Evolutionary conservation across 768 basidiomycete species (phyloP), one percentile per base, ranked within the genome.

Genomic region (Lanmaoa rubissima): DNA sequence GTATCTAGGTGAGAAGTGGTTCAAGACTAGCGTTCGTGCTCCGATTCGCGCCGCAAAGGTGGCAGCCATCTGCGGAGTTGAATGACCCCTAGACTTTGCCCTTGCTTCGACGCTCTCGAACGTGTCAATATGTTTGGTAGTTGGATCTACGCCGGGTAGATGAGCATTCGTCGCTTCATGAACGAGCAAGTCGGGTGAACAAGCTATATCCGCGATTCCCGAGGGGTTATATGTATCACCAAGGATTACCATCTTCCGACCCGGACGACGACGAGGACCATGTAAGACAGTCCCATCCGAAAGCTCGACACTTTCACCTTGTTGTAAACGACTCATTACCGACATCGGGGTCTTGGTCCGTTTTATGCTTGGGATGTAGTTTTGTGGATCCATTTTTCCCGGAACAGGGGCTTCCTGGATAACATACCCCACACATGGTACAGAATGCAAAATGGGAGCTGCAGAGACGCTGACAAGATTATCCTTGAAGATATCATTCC

Each of bases 81-180:
- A 93, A 70, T 97, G 94, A 0, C 94, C 94, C 67, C 91, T 81
- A 3, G 84, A 85, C 68, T 78, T 87, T 8, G 91, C 76, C 55
- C 84, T 81, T 38, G 72, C 71, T 64, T 90, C 82, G 8, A 93
- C 82, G 14, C 65, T 78, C 63, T 83, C 79, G 57, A 79, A 79
- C 8, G 84, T 87, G 54, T 91, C 90, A 3, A 67, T 71, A 3
- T 73, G 71, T 67, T 88, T 89, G 14, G 85, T 87, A 28, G 74
- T 69, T 7, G 73, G 67, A 60, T 90, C 86, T 56, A 90, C 69
- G 4, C 78, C 81, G 2, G 85, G 86, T 4, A 97, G 73, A 73
- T 88, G 83, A 2, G 92, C 90, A 66, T 95, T 96, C 10, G 93
- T 96, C 11, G 90, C 89, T 73, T 97, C 94, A 65, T 97, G 94